These are phyloP conservation scores for Xylona heveae DNA, from an alignment of 495 filamentous ascomycete species.

Conservation along the genomic window DNA sequence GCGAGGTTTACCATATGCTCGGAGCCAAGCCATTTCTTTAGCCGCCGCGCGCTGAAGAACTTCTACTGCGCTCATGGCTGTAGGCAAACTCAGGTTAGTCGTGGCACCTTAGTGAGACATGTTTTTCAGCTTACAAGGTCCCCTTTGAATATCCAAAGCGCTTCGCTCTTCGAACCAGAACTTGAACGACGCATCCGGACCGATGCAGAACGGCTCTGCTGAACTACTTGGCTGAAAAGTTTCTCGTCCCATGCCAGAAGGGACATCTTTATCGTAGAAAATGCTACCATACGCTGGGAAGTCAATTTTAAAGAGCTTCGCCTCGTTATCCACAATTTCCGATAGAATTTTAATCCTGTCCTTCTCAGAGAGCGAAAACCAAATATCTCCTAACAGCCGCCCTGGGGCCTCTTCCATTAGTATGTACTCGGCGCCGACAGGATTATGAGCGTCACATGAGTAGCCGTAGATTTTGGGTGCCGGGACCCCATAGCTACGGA, in stretches of 20 bases:
- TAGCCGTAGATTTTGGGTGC: conserved; percentile 7
- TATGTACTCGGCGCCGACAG: conserved; percentile 8
- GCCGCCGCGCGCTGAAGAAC: conserved; percentile 6
- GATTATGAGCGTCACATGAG: conserved; percentile 5
- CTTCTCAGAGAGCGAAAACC: conserved; percentile 16
- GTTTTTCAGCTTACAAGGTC: conserved; percentile 15
- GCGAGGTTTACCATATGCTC: conserved; percentile 2
- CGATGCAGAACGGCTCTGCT: conserved; percentile 15
- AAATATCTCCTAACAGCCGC: conserved; percentile 6
- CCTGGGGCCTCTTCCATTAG: conserved; percentile 8
- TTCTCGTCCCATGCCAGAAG: conserved; percentile 3
- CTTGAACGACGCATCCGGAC: conserved; percentile 15
- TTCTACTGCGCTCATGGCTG: conserved; percentile 3
- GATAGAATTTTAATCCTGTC: conserved; percentile 18
- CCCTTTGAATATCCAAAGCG: conserved; percentile 14
- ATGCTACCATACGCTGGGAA: conserved; percentile 20
- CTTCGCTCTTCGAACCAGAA: conserved; percentile 18
- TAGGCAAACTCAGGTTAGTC: background rate
- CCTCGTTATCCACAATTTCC: conserved; percentile 18
- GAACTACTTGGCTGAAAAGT: conserved; percentile 9
- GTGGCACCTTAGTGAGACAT: background rate
- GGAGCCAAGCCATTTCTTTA: conserved; percentile 7
- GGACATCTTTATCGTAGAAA: conserved; percentile 16
- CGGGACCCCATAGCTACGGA: conserved; percentile 15
- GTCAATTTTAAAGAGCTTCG: conserved; percentile 14